Percentiles rank a stretch among this genome's conserved stretches.
Evolutionary conservation across 1,284 basidiomycete species (phyloP).

Genomic region (Porogramme epimiltina): DNA sequence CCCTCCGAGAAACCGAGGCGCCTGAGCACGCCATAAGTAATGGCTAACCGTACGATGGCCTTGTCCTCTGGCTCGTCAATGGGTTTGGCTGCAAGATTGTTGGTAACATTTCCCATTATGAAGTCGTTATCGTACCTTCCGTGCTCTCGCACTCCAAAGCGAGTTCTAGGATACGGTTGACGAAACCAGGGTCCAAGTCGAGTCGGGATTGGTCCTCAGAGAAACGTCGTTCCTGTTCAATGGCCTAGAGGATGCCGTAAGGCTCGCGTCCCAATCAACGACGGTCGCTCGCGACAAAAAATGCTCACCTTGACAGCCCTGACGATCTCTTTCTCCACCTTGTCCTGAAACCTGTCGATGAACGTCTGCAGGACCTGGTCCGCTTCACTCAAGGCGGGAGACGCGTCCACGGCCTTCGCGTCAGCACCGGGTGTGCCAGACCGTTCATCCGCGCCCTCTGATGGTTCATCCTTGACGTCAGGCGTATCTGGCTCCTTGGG

Average conservation of each 20-base stretch:
- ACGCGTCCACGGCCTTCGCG: not conserved
- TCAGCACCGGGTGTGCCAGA: not conserved
- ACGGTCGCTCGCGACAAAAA: not conserved
- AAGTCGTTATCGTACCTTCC: constrained; percentile 38
- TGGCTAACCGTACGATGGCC: constrained; percentile 67
- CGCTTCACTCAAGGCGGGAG: constrained; percentile 6
- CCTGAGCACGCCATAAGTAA: constrained; percentile 83
- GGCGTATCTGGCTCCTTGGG: constrained; percentile 24
- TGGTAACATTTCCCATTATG: not conserved
- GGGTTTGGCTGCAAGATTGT: constrained; percentile 33
- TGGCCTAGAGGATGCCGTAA: constrained; percentile 49
- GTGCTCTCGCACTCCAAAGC: constrained; percentile 38
- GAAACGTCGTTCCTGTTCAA: constrained; percentile 84
- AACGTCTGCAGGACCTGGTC: constrained; percentile 62
- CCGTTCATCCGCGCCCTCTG: constrained; percentile 2
- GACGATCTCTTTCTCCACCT: constrained; percentile 85
- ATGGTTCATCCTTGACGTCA: constrained; percentile 8
- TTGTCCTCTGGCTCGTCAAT: constrained; percentile 71
- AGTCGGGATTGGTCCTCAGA: constrained; percentile 69
- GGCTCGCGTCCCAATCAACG: not conserved
- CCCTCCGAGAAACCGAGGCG: constrained; percentile 81
- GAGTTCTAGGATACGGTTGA: constrained; percentile 63
- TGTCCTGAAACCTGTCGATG: constrained; percentile 86
- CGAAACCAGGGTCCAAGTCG: constrained; percentile 61
- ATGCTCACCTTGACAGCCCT: constrained; percentile 59